Evolutionary conservation across 306 rosid species (phyloP), one percentile per base, ranked within the genome.

Genomic region (Glycyrrhiza uralensis): DNA sequence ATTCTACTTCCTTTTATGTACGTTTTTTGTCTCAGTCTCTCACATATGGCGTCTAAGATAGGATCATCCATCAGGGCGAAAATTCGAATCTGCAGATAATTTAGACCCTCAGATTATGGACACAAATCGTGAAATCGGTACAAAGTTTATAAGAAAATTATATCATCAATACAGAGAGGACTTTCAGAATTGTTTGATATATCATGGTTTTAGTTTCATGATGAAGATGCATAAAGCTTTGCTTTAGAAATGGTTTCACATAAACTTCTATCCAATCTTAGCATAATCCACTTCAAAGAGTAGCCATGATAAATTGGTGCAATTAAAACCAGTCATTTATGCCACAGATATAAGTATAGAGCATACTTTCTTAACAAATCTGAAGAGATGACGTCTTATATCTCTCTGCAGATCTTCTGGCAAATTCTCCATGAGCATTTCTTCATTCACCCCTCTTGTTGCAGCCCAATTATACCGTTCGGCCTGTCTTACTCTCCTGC

Each of bases 391-490:
- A n/a, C 96, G 94, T 71, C 96, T 85, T 74, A 90, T 89, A 71
- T 90, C 92, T 57, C 86, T 88, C 65, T 86, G 98, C 8, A 92
- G 87, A 82, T 92, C 96, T 73, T 92, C 98, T 0, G 98, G 96
- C 76, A 92, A 81, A 82, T 85, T 77, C 78, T 85, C 95, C 76
- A 90, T 64, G 74, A 86, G 88, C 35, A 57, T 54, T 80, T 90
- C 95, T 76, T 90, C 98, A 74, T 90, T 87, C 59, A 88, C 96
- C 2, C 98, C 98, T 81, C 98, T 88, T 42, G 98, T 90, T 28
- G 98, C 96, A 38, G 92, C 96, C 98, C 98, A 92, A 22, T 24
- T 85, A 61, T 83, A 92, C 26, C 95, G 80, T 81, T 92, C 98
- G 23, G 96, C 95, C 61, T 77, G 79, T 33, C 83, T 80, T 24